A percentile compares a stretch with the other conserved stretches of the same genome.
Conservation (phyloP, 768 basidiomycete genomes). For the Podaxis rugospora region DNA sequence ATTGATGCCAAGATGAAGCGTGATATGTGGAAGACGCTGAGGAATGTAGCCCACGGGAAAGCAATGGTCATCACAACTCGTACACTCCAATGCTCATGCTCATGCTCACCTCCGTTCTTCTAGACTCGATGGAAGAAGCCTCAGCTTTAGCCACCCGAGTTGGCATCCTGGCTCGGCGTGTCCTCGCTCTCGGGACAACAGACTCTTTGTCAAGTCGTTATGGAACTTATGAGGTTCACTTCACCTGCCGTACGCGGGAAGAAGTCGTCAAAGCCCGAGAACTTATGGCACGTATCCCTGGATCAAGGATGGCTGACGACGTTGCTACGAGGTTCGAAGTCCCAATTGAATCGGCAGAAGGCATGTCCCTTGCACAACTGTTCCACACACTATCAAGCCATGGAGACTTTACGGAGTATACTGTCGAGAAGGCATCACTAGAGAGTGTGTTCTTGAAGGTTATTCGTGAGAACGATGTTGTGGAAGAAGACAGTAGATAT, state of each 20-base stretch:
- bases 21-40: constrained; percentile 76
- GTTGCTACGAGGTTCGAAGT: constrained; percentile 76
- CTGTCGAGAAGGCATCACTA: constrained; percentile 64
- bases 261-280: constrained; percentile 53
- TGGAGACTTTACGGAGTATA: constrained; percentile 59
- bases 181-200: constrained; percentile 55
- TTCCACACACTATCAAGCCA: constrained; percentile 52
- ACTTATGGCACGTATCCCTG: constrained; percentile 58
- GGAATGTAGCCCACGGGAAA: constrained; percentile 61
- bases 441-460: constrained; percentile 75
- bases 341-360: constrained; percentile 39
- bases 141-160: constrained; percentile 73
- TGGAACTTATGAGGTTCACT: too few relatives aligned
- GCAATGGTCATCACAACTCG: constrained; percentile 72
- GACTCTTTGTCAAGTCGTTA: too few relatives aligned
- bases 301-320: constrained; percentile 63
- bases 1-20: constrained; percentile 82
- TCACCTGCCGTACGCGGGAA: constrained; percentile 60
- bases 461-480: constrained; percentile 55
- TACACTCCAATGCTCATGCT: constrained; percentile 17
- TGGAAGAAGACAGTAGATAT: constrained; percentile 35
- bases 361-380: constrained; percentile 51
- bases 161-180: constrained; percentile 66
- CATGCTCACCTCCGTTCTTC: neutral
- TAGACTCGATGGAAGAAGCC: constrained; percentile 84